Base-by-base conservation (phyloP, 805 yeast genomes). In the Millerozyma miso region DNA sequence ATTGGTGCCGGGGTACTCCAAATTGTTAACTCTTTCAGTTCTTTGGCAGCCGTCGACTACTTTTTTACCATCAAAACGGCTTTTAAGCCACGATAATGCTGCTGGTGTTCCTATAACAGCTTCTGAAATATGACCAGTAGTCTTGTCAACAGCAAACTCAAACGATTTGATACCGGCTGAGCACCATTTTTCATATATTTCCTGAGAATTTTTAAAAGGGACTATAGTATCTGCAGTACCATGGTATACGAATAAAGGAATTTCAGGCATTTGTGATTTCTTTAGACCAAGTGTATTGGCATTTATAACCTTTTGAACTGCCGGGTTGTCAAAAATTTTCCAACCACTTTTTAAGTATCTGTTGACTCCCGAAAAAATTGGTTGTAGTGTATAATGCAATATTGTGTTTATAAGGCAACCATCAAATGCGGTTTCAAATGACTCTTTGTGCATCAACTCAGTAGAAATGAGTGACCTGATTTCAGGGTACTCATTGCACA, bases 1-100 rank as follows among this genome's bases (percentile, higher is more conserved):
- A 69, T 65, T 47, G 69, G 77, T 40, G 70, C 65, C 43, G 69
- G 60, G 51, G 65, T 56, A 54, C 65, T 79, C 43, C 71, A 85
- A 35, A 65, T 64, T 58, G 53, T 65, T 10, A 60, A 60, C 47
- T 71, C 82, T 47, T 66, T 63, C 83, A 76, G 80, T 53, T 67
- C 65, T 74, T 74, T 69, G 48, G 65, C 78, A 36, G 69, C 79
- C 56, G 65, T 71, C 18, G 66, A 64, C 47, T 67, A 76, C 54
- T 69, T 77, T 45, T 65, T 74, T 19, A 65, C 69, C 37, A 54
- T 58, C 37, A 63, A 62, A 37, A 6, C 40, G 38, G 3, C 50
- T 42, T 7, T 42, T 39, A 1, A 55, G 41, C 62, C 60, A 57
- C 2, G 48, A 43, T 19, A 52, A 43, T 10, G 55, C 62, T 4